phyloP scores from a whole-genome alignment of 2,329 filamentous ascomycete species.

The Penicillium sp. region DNA sequence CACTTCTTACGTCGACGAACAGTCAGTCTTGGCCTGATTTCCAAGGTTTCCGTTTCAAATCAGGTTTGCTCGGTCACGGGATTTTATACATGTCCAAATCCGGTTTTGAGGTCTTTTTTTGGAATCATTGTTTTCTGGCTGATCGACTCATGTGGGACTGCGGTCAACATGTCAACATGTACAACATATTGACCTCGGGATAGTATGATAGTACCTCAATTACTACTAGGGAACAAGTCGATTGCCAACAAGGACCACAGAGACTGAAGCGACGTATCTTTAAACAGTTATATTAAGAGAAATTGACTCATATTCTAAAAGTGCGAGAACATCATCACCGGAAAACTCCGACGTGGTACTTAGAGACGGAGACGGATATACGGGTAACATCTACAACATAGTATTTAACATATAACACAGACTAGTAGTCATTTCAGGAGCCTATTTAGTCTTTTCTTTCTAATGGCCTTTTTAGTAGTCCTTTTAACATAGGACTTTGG shows the following conservation, averaged over 20 bases:
- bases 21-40: constrained; percentile 13
- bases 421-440: no score
- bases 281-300: background rate
- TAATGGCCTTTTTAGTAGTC: no score
- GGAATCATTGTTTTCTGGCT: background rate
- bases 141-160: background rate
- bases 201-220: no score
- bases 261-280: background rate
- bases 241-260: background rate
- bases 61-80: background rate
- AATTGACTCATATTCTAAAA: background rate
- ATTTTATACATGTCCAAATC: background rate
- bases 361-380: background rate
- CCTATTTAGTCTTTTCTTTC: no score
- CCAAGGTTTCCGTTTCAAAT: background rate
- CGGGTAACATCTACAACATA: background rate
- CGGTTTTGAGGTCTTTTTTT: background rate
- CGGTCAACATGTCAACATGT: background rate
- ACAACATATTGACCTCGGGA: no score
- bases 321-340: background rate
- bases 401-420: no score
- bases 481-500: background rate
- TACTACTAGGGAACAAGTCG: background rate
- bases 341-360: background rate
- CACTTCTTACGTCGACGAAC: constrained; percentile 28